Evolutionary conservation across 2,329 filamentous ascomycete species (phyloP), one percentile per base, ranked within the genome.

Genomic region (Biscogniauxia sp.): DNA sequence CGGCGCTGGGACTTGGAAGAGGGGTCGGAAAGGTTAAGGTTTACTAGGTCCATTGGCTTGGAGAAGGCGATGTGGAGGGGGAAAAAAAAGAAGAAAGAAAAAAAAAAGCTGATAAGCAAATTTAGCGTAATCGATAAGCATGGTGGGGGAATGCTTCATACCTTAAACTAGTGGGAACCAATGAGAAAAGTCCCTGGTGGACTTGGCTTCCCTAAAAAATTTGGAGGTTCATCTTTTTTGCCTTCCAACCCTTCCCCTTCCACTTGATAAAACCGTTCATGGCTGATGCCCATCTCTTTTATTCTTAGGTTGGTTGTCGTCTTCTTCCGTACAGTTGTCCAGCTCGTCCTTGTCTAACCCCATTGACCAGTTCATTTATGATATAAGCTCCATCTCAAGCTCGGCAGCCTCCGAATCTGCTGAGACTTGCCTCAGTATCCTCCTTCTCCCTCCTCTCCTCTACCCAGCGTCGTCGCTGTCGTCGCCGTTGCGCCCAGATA

Each of bases 381-480:
- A 66, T 66, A 63, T 64, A 67, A 66, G 63, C 54, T 56, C 37
- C 56, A 54, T 55, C 52, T 52, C 41, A 53, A 59, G 62, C 62
- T 61, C 63, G 20, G 55, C 64, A 62, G 66, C 63, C 57, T 59
- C 57, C 56, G 23, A 61, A 62, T 64, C 65, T 69, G 66, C 70
- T 64, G 65, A 59, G 62, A 64, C 55, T 58, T 58, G 23, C 20
- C 51, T 60, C 63, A 13, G 54, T 20, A 52, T 60, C 54, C 32
- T 60, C 55, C 52, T 32, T 53, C 54, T 49, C 53, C 17, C 53
- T 56, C 57, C 53, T 32, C 28, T 32, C 28, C 11, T 32, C 7
- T 7, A 32, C 28, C 28, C 11, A 7, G 28, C 51, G 53, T 51
- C 54, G 37, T 45, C 15, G 17, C 7, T 45, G 37, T 3, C 51